Conservation (phyloP, 1,284 basidiomycete species). For the Rhodotorula glutinis region DNA sequence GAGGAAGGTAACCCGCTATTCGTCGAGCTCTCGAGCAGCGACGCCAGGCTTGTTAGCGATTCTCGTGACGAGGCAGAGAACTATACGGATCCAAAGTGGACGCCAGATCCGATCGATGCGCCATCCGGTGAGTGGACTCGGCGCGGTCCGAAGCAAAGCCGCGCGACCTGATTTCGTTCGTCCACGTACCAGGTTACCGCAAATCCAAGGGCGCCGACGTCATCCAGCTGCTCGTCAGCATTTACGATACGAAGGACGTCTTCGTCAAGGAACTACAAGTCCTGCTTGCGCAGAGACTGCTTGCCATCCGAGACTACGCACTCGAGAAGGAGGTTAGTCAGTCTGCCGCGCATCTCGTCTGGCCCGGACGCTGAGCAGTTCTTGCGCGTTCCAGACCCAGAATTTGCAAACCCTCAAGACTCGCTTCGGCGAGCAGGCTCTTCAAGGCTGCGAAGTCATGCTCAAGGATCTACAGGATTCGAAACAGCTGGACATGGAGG, state of each 20-base stretch:
- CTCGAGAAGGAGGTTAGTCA: constrained; percentile 71
- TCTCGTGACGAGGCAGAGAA: constrained; percentile 65
- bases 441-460: constrained; percentile 96
- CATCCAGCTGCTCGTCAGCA: constrained; percentile 89
- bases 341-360: too few species aligned
- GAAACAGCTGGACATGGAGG: constrained; percentile 74
- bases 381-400: constrained; percentile 74
- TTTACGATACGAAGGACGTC: constrained; percentile 89
- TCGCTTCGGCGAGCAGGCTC: constrained; percentile 81
- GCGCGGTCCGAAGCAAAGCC: not conserved
- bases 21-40: constrained; percentile 47
- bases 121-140: constrained; percentile 64
- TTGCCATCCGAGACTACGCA: constrained; percentile 73
- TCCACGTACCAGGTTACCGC: constrained; percentile 66
- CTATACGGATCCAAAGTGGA: constrained; percentile 83
- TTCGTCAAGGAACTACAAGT: constrained; percentile 92
- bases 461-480: constrained; percentile 91
- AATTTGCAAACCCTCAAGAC: constrained; percentile 90
- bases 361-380: not conserved
- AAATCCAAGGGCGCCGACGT: constrained; percentile 83
- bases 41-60: constrained; percentile 31
- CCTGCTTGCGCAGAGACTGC: constrained; percentile 74
- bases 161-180: not conserved
- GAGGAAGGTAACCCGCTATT: constrained; percentile 76
- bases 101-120: constrained; percentile 88